Evolutionary conservation across 176 grass and related monocot species (phyloP), one percentile per base, ranked within the genome.

Genomic region (Raddia guianensis): DNA sequence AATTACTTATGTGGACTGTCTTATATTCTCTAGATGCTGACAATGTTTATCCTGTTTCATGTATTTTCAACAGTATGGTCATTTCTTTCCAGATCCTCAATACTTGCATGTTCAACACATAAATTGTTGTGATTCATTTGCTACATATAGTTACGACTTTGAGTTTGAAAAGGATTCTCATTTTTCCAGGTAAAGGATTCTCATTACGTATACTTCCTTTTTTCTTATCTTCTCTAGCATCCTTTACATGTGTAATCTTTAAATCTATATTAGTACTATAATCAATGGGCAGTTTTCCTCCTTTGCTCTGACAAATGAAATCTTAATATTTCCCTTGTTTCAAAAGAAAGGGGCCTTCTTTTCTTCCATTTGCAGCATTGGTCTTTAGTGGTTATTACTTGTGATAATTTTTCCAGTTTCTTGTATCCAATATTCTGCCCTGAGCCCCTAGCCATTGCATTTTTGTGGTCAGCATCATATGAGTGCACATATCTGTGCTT

Each of bases 81-180:
- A 98, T 95, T 98, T 98, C 83, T 98, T 91, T 65, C 88, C 90
- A n/a, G 92, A 98, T 80, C 92, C 96, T 80, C 96, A 98, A 73
- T 98, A 98, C 84, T 86, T 90, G 84, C 86, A 91, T 88, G 96
- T 98, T 88, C 96, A 98, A 52, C 96, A 98, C 84, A 95, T 93
- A 78, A 98, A 93, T 84, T 98, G 96, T 43, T 98, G 96, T 40
- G 92, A 95, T 78, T 91, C 86, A n/a, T 98, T 88, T 89, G 88
- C 92, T 63, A 95, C 92, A 33, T 98, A 93, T 82, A 87, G 88
- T 67, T 98, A 98, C 46, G 96, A 98, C 68, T 98, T 98, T 35
- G 96, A 87, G 76, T 98, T 98, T 91, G 70, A 69, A 85, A 89
- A 85, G 33, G 85, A 78, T 86, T 83, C 86, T 64, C 85, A 73